Base-by-base conservation (phyloP, 192 early-diverging fungal species). In the Backusella parvicylindrica region DNA sequence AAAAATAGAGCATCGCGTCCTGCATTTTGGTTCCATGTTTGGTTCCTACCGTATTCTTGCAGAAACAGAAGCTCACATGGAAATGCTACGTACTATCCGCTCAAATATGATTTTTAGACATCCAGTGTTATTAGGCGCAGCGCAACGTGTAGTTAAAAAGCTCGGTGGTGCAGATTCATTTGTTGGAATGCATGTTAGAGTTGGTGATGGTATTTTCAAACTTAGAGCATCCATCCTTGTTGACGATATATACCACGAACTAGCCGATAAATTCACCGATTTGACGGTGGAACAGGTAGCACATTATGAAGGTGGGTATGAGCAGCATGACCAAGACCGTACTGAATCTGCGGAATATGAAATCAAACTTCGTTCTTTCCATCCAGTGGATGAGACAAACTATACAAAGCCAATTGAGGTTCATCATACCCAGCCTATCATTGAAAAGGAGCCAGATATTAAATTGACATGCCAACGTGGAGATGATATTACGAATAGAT, bases 11-110 rank as follows among this genome's bases (percentile, higher is more conserved):
- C 71, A 84, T 36, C 73, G 77, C 8, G 75, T 90, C n/a, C 50
- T 90, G n/a, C 87, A 90, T 56, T 85, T 90, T 79, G 83, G 83
- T 11, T 88, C 87, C 6, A 56, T 88, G 12, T 90, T 85, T 77
- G 86, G 83, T 0, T 80, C 79, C 18, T 80, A 82, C 30, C 75
- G 88, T 15, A 75, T 90, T 7, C 49, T 86, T 0, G 82, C 84
- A 23, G 80, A 88, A 68, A 64, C 80, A 32, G 76, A 77, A 13
- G 81, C 82, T 23, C 80, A 84, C 65, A 76, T 77, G 15, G 68
- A 49, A 15, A 76, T 82, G n/a, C 71, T 79, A 47, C 47, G 68
- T 21, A 75, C 75, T 23, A 64, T 89, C 64, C 69, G 83, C n/a
- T 71, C 79, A 41, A 70, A 80, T 23, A 80, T 89, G 83, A 83